Evolutionary conservation across 225 moss, liverwort and hornwort genomes (phyloP).

Genomic region (Sphagnum tenellum): DNA sequence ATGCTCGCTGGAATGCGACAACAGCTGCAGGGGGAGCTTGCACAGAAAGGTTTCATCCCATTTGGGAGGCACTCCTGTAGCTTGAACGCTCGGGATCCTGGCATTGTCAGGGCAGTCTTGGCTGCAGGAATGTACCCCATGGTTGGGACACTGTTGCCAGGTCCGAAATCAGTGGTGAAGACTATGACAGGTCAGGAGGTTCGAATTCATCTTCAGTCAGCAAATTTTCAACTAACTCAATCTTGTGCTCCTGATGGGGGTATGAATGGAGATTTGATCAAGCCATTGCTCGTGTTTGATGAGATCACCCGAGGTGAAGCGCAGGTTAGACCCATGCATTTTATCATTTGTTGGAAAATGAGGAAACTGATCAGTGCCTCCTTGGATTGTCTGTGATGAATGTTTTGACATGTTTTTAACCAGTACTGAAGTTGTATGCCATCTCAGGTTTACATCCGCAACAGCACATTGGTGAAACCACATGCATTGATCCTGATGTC

Average conservation of each 20-base stretch:
- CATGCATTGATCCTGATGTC: slow-evolving; percentile 76
- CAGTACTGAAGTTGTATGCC: no score
- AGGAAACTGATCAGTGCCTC: not conserved
- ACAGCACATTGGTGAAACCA: slow-evolving; percentile 84
- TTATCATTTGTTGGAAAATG: not conserved
- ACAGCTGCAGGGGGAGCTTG: slow-evolving; percentile 87
- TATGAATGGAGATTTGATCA: slow-evolving; percentile 26
- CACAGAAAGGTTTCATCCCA: slow-evolving; percentile 82
- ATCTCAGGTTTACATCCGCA: slow-evolving; percentile 66
- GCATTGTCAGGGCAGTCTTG: slow-evolving; percentile 85
- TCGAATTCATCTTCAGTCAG: slow-evolving; percentile 91
- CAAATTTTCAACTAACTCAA: slow-evolving; percentile 55
- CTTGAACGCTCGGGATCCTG: slow-evolving; percentile 80
- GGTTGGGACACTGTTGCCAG: slow-evolving; percentile 81
- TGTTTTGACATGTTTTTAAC: not conserved
- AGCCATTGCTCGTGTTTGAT: slow-evolving; percentile 74
- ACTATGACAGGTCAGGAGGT: slow-evolving; percentile 91
- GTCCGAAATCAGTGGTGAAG: slow-evolving; percentile 68
- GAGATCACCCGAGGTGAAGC: slow-evolving; percentile 94
- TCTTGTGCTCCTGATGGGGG: slow-evolving; percentile 14
- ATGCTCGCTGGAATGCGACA: slow-evolving; percentile 94
- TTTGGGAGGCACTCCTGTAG: slow-evolving; percentile 76
- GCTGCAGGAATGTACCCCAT: slow-evolving; percentile 95
- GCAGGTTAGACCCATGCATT: slow-evolving; percentile 22
- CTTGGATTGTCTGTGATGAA: slow-evolving; percentile 4